A percentile compares a stretch with the other conserved stretches of the same genome.
Evolutionary conservation across 2,329 filamentous ascomycete species (phyloP).

Genomic region (Parastagonospora nodorum): DNA sequence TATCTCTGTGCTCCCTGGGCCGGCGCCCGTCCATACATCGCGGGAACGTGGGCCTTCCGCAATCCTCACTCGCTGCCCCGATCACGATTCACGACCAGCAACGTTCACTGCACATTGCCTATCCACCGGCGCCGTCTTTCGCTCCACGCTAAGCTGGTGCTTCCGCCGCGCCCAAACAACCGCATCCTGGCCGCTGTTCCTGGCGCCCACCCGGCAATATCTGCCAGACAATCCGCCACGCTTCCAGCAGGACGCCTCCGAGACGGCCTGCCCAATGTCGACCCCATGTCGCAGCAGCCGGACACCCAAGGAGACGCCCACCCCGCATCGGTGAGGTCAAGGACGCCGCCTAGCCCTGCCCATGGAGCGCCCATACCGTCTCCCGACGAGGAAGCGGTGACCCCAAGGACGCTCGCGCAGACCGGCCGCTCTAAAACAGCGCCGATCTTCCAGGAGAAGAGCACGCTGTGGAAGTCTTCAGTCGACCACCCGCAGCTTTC

Average conservation of each 20-base stretch:
- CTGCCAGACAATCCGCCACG: conserved; percentile 43
- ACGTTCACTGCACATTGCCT: conserved; percentile 6
- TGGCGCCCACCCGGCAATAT: conserved; percentile 33
- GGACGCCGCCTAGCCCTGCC: conserved; percentile 30
- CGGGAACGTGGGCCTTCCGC: conserved; percentile 36
- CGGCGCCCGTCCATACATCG: conserved; percentile 30
- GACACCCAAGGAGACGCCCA: conserved; percentile 46
- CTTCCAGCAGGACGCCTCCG: conserved; percentile 22
- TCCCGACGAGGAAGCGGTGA: conserved; percentile 22
- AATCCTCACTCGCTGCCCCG: conserved; percentile 26
- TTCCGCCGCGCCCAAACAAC: conserved; percentile 25
- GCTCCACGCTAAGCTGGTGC: conserved; percentile 19
- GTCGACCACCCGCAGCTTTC: conserved; percentile 59
- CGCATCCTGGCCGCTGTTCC: conserved; percentile 24
- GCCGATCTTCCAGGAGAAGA: conserved; percentile 39
- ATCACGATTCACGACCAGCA: conserved; percentile 16
- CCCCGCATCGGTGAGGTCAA: conserved; percentile 48
- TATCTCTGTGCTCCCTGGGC: conserved; percentile 25
- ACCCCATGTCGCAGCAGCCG: conserved; percentile 49
- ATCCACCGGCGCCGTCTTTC: conserved; percentile 13
- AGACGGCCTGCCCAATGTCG: conserved; percentile 49
- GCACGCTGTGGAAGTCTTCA: conserved; percentile 41
- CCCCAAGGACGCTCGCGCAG: conserved; percentile 42
- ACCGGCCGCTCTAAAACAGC: conserved; percentile 47
- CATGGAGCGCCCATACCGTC: conserved; percentile 26